Evolutionary conservation across 805 yeast species (phyloP), one percentile per base, ranked within the genome.

Genomic region (Candida silvicultrix): DNA sequence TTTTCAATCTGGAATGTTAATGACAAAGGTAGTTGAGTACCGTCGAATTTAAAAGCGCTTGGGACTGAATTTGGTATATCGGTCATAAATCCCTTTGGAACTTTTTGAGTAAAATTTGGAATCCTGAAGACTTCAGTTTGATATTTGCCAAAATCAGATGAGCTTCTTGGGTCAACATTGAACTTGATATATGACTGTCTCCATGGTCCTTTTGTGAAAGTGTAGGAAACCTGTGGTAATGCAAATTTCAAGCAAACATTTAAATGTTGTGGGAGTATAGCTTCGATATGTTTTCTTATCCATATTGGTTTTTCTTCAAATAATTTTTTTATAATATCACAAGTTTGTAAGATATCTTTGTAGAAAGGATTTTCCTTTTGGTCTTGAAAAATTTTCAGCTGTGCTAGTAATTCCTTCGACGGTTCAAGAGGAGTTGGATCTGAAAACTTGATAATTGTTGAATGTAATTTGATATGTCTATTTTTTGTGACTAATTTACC

Each of bases 161-260:
- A 80, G 2, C 64, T 55, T 38, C 77, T 68, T 0, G 98, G 97
- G 64, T 92, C 87, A 36, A 81, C 71, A 1, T 97, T 97, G 53
- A 81, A 80, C 52, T 70, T 76, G 40, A 89, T 81, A 60, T 84
- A 89, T 11, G 94, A 79, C 49, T 88, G 89, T 55, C 98, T 75
- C 96, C 96, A 94, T 0, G 98, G 99, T 0, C 99, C 99, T 57
- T 85, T 85, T 34, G 85, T 80, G 60, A 81, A 85, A 38, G 88
- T 75, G 60, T 81, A 94, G 0, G 96, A 76, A 0, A 89, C 85
- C 60, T 86, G 83, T 0, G 98, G 96, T 42, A 94, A 63, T 0
- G 97, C 95, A 51, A 77, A 81, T 54, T 85, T 81, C 39, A 92
- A 51, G 58, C 79, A 57, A 63, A 62, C 54, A 63, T 67, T 52